Evolutionary conservation across 2,329 filamentous ascomycete species (phyloP), one percentile per base, ranked within the genome.

Genomic region (Hymenoscyphus salicellus): DNA sequence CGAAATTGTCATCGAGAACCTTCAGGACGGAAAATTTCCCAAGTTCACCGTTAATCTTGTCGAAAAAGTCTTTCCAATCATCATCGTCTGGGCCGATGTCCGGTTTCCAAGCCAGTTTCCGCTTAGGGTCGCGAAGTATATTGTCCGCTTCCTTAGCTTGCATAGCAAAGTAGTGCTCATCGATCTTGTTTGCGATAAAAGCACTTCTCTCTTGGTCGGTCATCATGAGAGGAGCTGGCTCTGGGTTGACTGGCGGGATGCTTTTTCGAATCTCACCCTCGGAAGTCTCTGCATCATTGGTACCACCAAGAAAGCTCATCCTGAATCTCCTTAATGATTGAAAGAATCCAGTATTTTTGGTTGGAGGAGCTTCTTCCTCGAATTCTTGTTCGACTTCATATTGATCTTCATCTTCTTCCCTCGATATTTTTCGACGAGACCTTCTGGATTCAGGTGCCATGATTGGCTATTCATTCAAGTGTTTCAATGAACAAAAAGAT

Each of bases 1-100:
- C 63, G 55, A 69, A 66, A 36, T 66, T n/a, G 33, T 46, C 36
- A 5, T 66, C 57, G 6, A 71, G 26, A 38, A 69, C 60, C 20
- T 32, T 23, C 32, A 43, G 17, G 16, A 68, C 28, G 5, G 61
- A 46, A 3, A 46, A n/a, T 7, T 41, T 43, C 11, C 43, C 41
- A 8, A 71, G 33, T 28, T 60, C 33, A 14, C 61, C 23, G 36
- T 59, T 10, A 20, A 72, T 61, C 6, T 58, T 11, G 11, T 36
- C 46, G 3, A 55, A 61, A 23, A 56, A 57, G 14, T 63, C 43
- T 7, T 55, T 61, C 63, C 66, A 72, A 20, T 60, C 49, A 4
- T 58, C 11, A 55, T 73, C 66, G 2, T 16, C 52, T 33, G 70
- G 64, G 14, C 17, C 61, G 58, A 73, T 70, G 30, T 68, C 49